These are phyloP conservation scores for Pichia cabralensis DNA, from an alignment of 805 yeast genomes.

Conservation along the genomic window DNA sequence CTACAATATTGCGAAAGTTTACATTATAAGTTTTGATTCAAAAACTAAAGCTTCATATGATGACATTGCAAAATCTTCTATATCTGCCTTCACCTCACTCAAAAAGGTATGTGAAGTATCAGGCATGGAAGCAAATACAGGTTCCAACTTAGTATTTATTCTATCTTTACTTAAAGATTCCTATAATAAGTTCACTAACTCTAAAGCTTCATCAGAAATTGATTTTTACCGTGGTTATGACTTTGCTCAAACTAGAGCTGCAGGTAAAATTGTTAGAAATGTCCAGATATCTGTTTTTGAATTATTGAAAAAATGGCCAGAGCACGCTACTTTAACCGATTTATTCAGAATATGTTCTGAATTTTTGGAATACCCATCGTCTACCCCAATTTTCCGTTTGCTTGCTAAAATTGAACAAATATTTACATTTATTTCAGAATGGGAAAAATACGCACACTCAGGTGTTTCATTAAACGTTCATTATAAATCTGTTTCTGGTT, in stretches of 20 bases:
- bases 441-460: conserved; percentile 87
- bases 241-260: conserved; percentile 48
- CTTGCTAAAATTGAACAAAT: conserved; percentile 81
- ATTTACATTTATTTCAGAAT: conserved; percentile 72
- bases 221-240: conserved; percentile 64
- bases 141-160: conserved; percentile 27
- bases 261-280: conserved; percentile 39
- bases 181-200: conserved; percentile 20
- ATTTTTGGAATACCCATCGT: conserved; percentile 48
- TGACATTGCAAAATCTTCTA: conserved; percentile 29
- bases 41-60: conserved; percentile 12
- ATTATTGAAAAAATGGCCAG: conserved; percentile 75
- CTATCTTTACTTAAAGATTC: conserved; percentile 27
- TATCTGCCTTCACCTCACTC: conserved; percentile 21
- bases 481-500: conserved; percentile 46
- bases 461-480: conserved; percentile 54
- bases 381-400: conserved; percentile 66
- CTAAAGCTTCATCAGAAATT: conserved; percentile 17
- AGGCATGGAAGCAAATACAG: conserved; percentile 15
- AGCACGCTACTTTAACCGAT: conserved; percentile 79
- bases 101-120: conserved; percentile 16
- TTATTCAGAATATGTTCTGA: conserved; percentile 57
- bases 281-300: conserved; percentile 35
- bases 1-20: conserved; percentile 37
- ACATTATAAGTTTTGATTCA: conserved; percentile 32